Evolutionary conservation across 1,284 basidiomycete genomes (phyloP).

Genomic region (Hemileccinum hortonii): DNA sequence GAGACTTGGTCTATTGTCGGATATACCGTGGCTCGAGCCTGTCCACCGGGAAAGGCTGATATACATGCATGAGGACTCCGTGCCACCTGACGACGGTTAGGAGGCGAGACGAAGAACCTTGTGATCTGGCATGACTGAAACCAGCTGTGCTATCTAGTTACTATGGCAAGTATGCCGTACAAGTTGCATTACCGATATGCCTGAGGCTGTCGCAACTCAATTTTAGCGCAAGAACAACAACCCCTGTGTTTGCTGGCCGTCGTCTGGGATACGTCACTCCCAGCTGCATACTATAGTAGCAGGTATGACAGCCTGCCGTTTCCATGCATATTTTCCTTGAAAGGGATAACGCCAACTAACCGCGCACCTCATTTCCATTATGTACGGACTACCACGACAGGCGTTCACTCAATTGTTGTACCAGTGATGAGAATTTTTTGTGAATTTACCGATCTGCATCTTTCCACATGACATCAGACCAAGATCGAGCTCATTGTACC

Average conservation of each 20-base stretch:
- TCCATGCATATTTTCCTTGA: neutral
- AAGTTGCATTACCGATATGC: too few species aligned
- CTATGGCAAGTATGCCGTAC: too few species aligned
- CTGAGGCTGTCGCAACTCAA: neutral
- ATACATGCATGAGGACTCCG: conserved; percentile 14
- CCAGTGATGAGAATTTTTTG: neutral
- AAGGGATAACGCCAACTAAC: neutral
- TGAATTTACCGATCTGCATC: conserved; percentile 5
- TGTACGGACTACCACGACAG: neutral
- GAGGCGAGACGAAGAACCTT: too few species aligned
- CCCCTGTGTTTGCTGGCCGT: too few species aligned
- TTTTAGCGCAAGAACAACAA: neutral
- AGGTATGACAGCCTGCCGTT: neutral
- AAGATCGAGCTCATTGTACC: neutral
- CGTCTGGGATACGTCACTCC: too few species aligned
- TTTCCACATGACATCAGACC: neutral
- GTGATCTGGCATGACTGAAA: too few species aligned
- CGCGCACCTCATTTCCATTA: too few species aligned
- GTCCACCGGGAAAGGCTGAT: neutral
- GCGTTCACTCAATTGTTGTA: neutral
- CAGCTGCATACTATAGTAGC: neutral
- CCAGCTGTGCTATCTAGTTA: too few species aligned
- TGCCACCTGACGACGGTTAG: too few species aligned
- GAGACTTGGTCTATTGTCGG: conserved; percentile 27
- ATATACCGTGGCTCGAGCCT: conserved; percentile 21